Percentiles rank a stretch among this genome's conserved stretches.
These are phyloP conservation scores for Oryza meyeriana DNA, from an alignment of 176 grass and related monocot genomes.

Conservation along the genomic window DNA sequence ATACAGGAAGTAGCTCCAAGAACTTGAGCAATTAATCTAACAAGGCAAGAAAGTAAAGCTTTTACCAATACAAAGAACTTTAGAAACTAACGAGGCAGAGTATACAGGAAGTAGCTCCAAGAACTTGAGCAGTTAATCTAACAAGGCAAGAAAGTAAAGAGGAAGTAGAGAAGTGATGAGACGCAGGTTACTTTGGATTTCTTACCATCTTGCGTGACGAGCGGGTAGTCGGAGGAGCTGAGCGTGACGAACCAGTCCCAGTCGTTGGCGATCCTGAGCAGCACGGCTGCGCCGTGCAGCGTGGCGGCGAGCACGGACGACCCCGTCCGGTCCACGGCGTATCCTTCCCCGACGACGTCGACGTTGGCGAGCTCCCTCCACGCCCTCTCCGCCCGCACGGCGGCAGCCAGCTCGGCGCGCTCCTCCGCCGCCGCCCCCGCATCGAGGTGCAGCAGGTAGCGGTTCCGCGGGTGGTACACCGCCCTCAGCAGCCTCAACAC, in stretches of 20 bases:
- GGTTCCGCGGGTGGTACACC: slow-evolving; percentile 61
- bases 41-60: background rate
- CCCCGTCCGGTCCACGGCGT: slow-evolving; percentile 44
- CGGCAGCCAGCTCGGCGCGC: slow-evolving; percentile 18
- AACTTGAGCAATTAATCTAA: background rate
- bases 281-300: slow-evolving; percentile 58
- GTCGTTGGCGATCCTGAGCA: slow-evolving; percentile 34
- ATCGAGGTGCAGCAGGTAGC: slow-evolving; percentile 62
- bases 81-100: background rate
- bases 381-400: background rate
- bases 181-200: background rate
- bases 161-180: no score
- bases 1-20: background rate
- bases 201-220: slow-evolving; percentile 66
- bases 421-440: slow-evolving; percentile 30
- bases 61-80: background rate
- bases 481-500: slow-evolving; percentile 45
- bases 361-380: slow-evolving; percentile 47
- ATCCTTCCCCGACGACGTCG: slow-evolving; percentile 35
- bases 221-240: slow-evolving; percentile 60
- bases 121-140: background rate
- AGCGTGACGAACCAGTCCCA: slow-evolving; percentile 76
- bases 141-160: background rate
- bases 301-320: slow-evolving; percentile 47
- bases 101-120: background rate